phyloP scores from a whole-genome alignment of 2,329 filamentous ascomycete genomes.

The Sclerotinia glacialis region DNA sequence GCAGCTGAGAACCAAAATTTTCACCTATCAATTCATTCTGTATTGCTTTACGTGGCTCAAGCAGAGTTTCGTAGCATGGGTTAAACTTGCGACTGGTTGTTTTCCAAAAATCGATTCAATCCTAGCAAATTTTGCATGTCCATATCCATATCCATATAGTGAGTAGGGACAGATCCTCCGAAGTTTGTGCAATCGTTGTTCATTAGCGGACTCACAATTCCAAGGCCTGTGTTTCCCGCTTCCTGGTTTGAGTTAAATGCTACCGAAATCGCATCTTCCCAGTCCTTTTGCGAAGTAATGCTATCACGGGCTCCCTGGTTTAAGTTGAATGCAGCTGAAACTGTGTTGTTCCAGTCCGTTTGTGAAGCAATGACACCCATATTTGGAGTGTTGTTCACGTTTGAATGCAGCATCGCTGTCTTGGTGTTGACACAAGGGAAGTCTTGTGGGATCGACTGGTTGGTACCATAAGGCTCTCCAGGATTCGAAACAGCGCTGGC shows the following conservation, averaged over 20 bases:
- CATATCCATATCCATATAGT: neutral
- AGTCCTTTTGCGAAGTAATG: neutral
- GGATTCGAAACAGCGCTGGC: neutral
- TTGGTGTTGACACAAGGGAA: neutral
- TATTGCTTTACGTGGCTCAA: neutral
- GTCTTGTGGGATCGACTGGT: neutral
- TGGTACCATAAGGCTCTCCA: too few relatives aligned
- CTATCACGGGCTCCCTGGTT: neutral
- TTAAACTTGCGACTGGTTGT: neutral
- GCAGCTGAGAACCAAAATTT: neutral
- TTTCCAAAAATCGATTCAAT: neutral
- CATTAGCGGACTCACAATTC: neutral
- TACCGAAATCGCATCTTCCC: neutral
- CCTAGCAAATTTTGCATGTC: neutral
- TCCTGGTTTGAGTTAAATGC: neutral
- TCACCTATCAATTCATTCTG: neutral
- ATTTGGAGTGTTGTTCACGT: neutral
- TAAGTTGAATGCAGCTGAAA: neutral
- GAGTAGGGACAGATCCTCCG: neutral
- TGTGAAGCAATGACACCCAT: neutral
- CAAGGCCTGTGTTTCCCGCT: neutral
- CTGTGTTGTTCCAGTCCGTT: neutral
- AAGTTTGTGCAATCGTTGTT: neutral
- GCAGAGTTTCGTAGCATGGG: neutral
- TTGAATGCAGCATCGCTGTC: neutral